Conservation (phyloP, 495 filamentous ascomycete species). For the Aspergillus indologenus region DNA sequence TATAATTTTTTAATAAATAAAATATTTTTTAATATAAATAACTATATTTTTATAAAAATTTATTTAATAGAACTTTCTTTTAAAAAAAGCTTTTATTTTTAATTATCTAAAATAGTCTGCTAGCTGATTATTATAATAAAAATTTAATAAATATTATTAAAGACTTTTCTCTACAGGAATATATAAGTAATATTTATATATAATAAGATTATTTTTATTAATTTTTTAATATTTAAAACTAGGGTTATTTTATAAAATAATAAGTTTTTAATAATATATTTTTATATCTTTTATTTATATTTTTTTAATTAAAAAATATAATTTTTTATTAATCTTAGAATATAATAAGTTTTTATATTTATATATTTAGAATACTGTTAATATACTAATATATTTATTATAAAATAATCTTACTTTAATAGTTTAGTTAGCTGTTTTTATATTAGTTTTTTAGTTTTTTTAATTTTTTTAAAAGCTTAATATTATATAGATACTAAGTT, state of each 20-base stretch:
- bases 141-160: neutral
- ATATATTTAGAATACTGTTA: neutral
- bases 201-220: neutral
- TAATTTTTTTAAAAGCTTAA: neutral
- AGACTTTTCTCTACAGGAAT: neutral
- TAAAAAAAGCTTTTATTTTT: slow-evolving; percentile 8
- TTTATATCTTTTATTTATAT: neutral
- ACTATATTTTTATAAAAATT: slow-evolving; percentile 10
- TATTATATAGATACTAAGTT: neutral
- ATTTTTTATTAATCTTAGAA: slow-evolving; percentile 3
- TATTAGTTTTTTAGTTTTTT: neutral
- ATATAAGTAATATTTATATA: neutral
- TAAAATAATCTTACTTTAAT: neutral
- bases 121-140: neutral
- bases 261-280: slow-evolving; percentile 4
- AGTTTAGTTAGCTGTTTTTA: neutral
- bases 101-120: neutral
- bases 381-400: neutral
- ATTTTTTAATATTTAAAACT: neutral
- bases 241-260: neutral
- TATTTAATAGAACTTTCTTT: slow-evolving; percentile 10
- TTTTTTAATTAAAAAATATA: slow-evolving; percentile 4
- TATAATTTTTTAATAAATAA: neutral
- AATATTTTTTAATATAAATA: neutral
- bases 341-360: slow-evolving; percentile 1